These are phyloP conservation scores for Halenospora varia DNA, from an alignment of 495 filamentous ascomycete genomes.

Conservation along the genomic window DNA sequence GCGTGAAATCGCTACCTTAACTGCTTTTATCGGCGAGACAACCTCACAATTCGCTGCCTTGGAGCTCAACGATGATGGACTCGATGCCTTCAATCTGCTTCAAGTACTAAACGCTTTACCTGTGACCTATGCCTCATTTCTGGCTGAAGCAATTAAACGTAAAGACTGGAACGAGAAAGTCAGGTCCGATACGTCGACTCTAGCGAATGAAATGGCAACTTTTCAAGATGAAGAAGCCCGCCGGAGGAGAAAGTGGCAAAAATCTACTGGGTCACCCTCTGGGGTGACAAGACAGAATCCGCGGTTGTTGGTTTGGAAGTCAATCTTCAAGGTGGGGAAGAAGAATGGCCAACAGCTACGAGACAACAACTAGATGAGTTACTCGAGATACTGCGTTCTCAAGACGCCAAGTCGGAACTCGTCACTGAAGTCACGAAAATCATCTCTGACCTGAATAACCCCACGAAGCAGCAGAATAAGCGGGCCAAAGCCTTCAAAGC, in stretches of 20 bases:
- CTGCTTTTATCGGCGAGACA: conserved; percentile 64
- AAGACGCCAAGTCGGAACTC: conserved; percentile 42
- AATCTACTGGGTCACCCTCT: conserved; percentile 59
- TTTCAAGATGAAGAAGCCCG: conserved; percentile 89
- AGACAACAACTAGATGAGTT: conserved; percentile 64
- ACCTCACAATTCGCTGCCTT: conserved; percentile 67
- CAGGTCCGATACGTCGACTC: conserved; percentile 71
- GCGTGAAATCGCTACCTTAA: conserved; percentile 73
- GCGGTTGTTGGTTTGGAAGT: conserved; percentile 75
- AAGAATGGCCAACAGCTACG: conserved; percentile 66
- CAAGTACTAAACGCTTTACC: conserved; percentile 75
- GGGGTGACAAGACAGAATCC: conserved; percentile 53
- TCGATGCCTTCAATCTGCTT: conserved; percentile 71
- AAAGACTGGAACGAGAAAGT: conserved; percentile 91
- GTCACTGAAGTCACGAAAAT: conserved; percentile 52
- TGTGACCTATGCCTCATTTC: conserved; percentile 79
- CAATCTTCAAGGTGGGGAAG: conserved; percentile 75
- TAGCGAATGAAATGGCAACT: conserved; percentile 87
- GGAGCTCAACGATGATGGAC: conserved; percentile 62
- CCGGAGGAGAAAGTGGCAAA: conserved; percentile 85
- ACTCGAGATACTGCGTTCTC: conserved; percentile 52
- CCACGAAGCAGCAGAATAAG: conserved; percentile 70
- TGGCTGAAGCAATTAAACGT: conserved; percentile 79
- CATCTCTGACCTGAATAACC: conserved; percentile 60
- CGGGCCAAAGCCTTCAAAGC: conserved; percentile 91